Base-by-base conservation (phyloP, 371 early-diverging fungal genomes). In the Antonospora locustae region DNA sequence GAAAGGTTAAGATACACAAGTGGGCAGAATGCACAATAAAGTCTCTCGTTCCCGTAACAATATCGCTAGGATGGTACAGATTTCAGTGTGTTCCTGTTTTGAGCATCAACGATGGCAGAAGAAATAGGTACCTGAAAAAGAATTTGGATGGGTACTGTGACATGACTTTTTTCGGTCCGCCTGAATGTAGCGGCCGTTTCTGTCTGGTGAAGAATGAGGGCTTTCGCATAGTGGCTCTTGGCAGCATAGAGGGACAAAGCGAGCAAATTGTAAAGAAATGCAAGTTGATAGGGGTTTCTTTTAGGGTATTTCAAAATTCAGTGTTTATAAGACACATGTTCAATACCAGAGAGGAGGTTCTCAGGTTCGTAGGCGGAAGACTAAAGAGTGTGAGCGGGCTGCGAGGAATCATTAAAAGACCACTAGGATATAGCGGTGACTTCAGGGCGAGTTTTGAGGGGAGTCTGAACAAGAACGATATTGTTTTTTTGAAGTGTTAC, bases 271-370 rank as follows among this genome's bases (percentile, higher is more conserved):
- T 90, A 61, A 97, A 98, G 77, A 96, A 95, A 78, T 81, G 94
- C 30, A 95, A 95, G 76, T 75, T 98, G 62, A 86, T 90, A 0
- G 99, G 99, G 62, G 76, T 78, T 44, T 94, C 72, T 85, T 80
- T 78, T 71, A 87, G 90, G 74, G 83, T 95, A 38, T 84, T 81
- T 77, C 88, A 85, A 64, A 92, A 96, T 76, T 90, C 92, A 7
- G 96, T 91, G n/a, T 89, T 91, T 66, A 79, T 99, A 61, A 88
- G 84, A 73, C 85, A 89, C 67, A 98, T 99, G 99, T 99, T 99
- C 75, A 88, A 82, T n/a, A 82, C 86, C 17, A 76, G 84, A 12
- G 77, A 92, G 14, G 99, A 99, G 71, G 96, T 93, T n/a, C 86
- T 86, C 61, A 87, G 88, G 74, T 94, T 96, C 70, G 87, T 90